Base-by-base conservation (phyloP, 192 early-diverging fungal genomes). In the Coemansia sp. region DNA sequence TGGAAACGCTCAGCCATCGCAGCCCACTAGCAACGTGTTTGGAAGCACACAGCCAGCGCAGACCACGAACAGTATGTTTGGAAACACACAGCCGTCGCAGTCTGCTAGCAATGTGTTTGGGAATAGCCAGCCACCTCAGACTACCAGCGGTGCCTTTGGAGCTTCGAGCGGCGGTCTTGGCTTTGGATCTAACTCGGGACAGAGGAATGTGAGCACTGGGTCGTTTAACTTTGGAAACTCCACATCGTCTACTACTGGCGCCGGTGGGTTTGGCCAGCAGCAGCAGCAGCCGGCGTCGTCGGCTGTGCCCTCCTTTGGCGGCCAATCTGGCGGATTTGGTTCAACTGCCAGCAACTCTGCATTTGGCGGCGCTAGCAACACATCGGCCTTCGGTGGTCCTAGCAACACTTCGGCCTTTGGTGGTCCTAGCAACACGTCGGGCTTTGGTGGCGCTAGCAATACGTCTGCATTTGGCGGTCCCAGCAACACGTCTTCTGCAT, bases 371-470 rank as follows among this genome's bases (percentile, higher is more conserved):
- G 36, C 37, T 23, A 70, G 69, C 67, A 75, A 55, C 57, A 26
- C 43, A 43, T 43, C 41, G 31, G 66, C 62, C 2, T 75, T 69
- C 45, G 67, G 67, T 21, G 64, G 34, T 0, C 23, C 34, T n/a
- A 69, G 68, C 69, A 76, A 58, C 59, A 23, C 48, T 34, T 43
- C 41, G 31, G 66, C 62, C 2, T 75, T 69, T 56, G 67, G 67
- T 21, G 64, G 34, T 0, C 23, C 34, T n/a, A 69, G 68, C 69
- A 76, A 58, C 59, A 23, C 48, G 41, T 43, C 41, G 31, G 66
- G 58, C 2, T 75, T 69, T 56, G 67, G 67, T 21, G 64, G 34
- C 2, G 34, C 34, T n/a, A 69, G 68, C 69, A 76, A 58, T 52
- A 23, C 48, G 41, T 43, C 41, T 1, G 66, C 62, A 8, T 75